Evolutionary conservation across 306 rosid species (phyloP), one percentile per base, ranked within the genome.

Genomic region (Abrus precatorius): DNA sequence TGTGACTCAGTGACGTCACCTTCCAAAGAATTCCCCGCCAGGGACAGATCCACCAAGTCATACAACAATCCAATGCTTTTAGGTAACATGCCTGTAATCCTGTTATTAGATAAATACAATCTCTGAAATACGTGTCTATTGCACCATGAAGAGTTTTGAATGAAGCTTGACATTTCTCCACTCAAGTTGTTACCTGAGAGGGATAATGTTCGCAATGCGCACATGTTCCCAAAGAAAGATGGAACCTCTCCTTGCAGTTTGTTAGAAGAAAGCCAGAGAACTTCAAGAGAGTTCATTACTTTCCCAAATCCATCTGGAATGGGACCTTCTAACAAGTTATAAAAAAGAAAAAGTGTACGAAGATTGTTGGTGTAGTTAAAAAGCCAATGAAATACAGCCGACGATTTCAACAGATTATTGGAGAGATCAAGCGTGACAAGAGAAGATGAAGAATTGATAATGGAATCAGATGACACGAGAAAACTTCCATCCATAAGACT

Each of bases 1-100:
- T 81, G 74, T 0, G 29, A 29, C 10, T 80, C 68, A 5, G 27
- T 50, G 66, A 80, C 9, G 2, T 34, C 65, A 34, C 84, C 84
- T 7, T 45, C 30, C 32, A 73, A 52, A 13, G 13, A 9, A 64
- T 80, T 80, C 11, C 6, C 9, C 0, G 0, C 5, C 0, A 77
- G 3, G 34, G 0, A 0, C 8, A 77, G 1, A 3, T 0, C 0
- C 47, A 5, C 33, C 56, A 77, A 40, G 20, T 66, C 47, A 6
- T 27, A 5, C 3, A 73, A 3, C 41, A 40, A 54, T 32, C 68
- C 9, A 0, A 80, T 63, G 27, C 61, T 65, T 64, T 63, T 13
- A 8, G 60, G 74, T 1, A 53, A 2, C 64, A 10, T 4, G 3
- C 83, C 83, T 0, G 49, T 85, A 1, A 70, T 20, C 7, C 11